Conservation (phyloP, 2,329 filamentous ascomycete species). For the Fusarium humuli region DNA sequence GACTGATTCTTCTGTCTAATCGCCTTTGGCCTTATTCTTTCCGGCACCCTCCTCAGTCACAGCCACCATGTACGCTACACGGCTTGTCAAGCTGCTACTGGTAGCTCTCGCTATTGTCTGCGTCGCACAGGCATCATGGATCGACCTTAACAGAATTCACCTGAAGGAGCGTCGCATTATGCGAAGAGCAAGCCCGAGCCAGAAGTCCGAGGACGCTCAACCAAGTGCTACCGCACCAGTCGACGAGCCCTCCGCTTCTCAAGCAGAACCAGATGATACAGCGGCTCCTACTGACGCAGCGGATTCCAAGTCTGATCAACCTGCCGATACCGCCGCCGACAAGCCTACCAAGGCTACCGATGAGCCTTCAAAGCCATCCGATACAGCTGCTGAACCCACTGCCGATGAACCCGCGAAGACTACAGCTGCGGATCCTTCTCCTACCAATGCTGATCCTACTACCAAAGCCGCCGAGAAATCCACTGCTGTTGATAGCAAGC, state of each 20-base stretch:
- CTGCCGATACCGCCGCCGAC: conserved; percentile 20
- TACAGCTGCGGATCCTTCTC: conserved; percentile 26
- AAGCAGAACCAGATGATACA: conserved; percentile 15
- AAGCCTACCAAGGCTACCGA: conserved; percentile 23
- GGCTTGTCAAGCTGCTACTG: conserved; percentile 60
- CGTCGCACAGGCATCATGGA: conserved; percentile 58
- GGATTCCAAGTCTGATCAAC: conserved; percentile 18
- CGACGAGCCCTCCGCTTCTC: conserved; percentile 17
- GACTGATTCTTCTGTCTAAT: conserved; percentile 5
- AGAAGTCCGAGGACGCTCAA: conserved; percentile 19
- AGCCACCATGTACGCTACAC: conserved; percentile 60
- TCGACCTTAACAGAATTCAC: conserved; percentile 45
- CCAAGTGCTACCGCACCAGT: conserved; percentile 21
- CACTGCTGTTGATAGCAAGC: conserved; percentile 27
- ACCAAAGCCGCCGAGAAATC: conserved; percentile 34
- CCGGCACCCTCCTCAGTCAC: background rate
- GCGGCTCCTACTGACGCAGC: conserved; percentile 19
- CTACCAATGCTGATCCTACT: conserved; percentile 19
- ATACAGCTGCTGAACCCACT: conserved; percentile 25
- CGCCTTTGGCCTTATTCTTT: background rate
- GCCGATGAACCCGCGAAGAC: conserved; percentile 29
- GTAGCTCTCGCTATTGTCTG: conserved; percentile 61
- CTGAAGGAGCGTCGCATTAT: conserved; percentile 34
- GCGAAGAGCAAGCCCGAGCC: conserved; percentile 38
- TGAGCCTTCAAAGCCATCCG: conserved; percentile 23